Evolutionary conservation across 2,329 filamentous ascomycete genomes (phyloP).

Genomic region (Xylariomycetidae sp.): DNA sequence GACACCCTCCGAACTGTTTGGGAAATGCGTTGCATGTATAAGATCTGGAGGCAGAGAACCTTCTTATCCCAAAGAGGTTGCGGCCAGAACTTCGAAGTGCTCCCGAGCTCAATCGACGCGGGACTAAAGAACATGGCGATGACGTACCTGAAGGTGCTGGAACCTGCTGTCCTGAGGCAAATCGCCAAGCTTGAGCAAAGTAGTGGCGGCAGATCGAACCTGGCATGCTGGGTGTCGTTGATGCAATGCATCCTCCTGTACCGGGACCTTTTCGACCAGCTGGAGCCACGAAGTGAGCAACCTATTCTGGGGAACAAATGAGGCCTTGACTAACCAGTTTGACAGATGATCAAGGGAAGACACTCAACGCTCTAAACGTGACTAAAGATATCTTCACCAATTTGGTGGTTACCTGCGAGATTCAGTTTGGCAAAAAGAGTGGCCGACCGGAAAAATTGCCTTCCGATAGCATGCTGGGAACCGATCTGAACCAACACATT

Average conservation of each 20-base stretch:
- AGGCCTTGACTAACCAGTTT: too few relatives aligned
- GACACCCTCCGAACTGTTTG: conserved; percentile 38
- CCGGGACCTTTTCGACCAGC: too few relatives aligned
- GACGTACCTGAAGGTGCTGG: conserved; percentile 20
- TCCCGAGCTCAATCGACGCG: conserved; percentile 27
- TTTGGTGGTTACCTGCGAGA: background rate
- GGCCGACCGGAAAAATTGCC: too few relatives aligned
- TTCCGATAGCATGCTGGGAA: too few relatives aligned
- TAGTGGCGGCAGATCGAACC: conserved; percentile 25
- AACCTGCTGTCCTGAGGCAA: conserved; percentile 17
- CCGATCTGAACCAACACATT: too few relatives aligned
- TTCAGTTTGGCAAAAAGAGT: background rate
- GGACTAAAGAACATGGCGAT: conserved; percentile 20
- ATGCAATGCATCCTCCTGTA: conserved; percentile 47
- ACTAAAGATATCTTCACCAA: too few relatives aligned
- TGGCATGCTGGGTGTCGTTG: conserved; percentile 42
- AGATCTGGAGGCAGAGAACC: conserved; percentile 38
- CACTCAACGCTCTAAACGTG: too few relatives aligned
- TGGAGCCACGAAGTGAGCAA: too few relatives aligned
- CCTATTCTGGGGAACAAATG: too few relatives aligned
- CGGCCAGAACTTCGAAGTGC: conserved; percentile 21
- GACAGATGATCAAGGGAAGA: too few relatives aligned
- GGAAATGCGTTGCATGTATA: conserved; percentile 43
- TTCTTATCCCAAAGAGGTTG: conserved; percentile 31
- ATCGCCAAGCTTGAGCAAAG: conserved; percentile 12